phyloP scores from a whole-genome alignment of 768 basidiomycete species.

The Hericium alpestre region DNA sequence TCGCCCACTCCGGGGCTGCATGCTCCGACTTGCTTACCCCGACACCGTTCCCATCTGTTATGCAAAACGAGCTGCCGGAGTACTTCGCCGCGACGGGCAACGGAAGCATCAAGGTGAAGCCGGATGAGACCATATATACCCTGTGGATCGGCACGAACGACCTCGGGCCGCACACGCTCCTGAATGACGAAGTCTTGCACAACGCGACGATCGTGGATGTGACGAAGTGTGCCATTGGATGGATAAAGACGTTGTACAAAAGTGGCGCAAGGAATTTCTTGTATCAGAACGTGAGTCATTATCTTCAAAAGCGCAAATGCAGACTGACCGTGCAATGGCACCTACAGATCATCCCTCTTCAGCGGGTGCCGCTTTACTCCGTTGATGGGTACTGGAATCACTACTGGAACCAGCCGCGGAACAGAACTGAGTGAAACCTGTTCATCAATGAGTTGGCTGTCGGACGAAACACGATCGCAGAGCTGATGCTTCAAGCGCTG shows the following conservation, averaged over 20 bases:
- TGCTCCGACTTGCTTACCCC: slow-evolving; percentile 55
- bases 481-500: slow-evolving; percentile 17
- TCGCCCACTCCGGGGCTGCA: slow-evolving; percentile 51
- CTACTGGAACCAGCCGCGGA: slow-evolving; percentile 23
- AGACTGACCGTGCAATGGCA: not conserved
- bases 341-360: slow-evolving; percentile 25
- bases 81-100: slow-evolving; percentile 36
- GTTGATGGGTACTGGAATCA: slow-evolving; percentile 21
- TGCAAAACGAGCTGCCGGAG: slow-evolving; percentile 45
- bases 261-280: slow-evolving; percentile 57
- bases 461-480: slow-evolving; percentile 21
- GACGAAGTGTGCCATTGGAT: slow-evolving; percentile 46
- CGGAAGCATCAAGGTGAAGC: slow-evolving; percentile 27
- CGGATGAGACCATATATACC: slow-evolving; percentile 46
- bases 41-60: slow-evolving; percentile 47
- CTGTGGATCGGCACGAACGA: slow-evolving; percentile 60
- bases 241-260: slow-evolving; percentile 45
- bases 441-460: slow-evolving; percentile 23
- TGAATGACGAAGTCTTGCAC: slow-evolving; percentile 35
- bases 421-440: slow-evolving; percentile 25
- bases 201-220: slow-evolving; percentile 49
- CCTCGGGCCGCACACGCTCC: slow-evolving; percentile 41
- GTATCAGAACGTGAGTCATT: slow-evolving; percentile 49
- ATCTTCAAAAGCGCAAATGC: not conserved
- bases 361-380: slow-evolving; percentile 21